Evolutionary conservation across 148 eudicot species (phyloP).

Genomic region (Silene latifolia): DNA sequence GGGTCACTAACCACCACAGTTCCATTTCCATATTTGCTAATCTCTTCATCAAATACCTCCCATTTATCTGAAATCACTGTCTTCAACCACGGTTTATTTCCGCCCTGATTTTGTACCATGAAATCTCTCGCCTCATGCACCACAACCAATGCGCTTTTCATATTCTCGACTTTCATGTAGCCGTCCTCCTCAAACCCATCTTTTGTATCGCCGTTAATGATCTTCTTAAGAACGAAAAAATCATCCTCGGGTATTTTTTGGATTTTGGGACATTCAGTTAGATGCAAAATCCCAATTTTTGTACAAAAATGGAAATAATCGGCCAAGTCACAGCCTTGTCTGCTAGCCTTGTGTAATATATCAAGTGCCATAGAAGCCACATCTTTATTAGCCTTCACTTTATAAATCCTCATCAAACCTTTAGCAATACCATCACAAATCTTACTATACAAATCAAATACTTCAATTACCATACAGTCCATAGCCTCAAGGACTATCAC

Average conservation of each 20-base stretch:
- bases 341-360: conserved; percentile 46
- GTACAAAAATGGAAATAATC: conserved; percentile 49
- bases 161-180: not conserved
- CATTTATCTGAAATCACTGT: conserved; percentile 53
- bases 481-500: conserved; percentile 57
- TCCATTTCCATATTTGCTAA: not conserved
- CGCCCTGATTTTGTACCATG: not conserved
- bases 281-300: conserved; percentile 40
- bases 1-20: conserved; percentile 22
- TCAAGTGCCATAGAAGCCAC: conserved; percentile 53
- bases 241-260: conserved; percentile 45
- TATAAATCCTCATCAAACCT: conserved; percentile 39
- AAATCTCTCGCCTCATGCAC: not conserved
- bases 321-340: conserved; percentile 54
- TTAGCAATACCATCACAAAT: conserved; percentile 58
- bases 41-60: conserved; percentile 67
- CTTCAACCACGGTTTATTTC: conserved; percentile 17
- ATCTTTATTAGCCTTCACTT: conserved; percentile 25
- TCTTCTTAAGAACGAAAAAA: conserved; percentile 41
- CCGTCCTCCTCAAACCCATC: too few relatives aligned
- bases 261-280: conserved; percentile 39
- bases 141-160: not conserved
- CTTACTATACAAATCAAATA: conserved; percentile 57
- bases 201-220: conserved; percentile 24
- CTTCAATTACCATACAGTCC: conserved; percentile 68